phyloP scores from a whole-genome alignment of 352 stramenopile species.

The Phytophthora syringae region DNA sequence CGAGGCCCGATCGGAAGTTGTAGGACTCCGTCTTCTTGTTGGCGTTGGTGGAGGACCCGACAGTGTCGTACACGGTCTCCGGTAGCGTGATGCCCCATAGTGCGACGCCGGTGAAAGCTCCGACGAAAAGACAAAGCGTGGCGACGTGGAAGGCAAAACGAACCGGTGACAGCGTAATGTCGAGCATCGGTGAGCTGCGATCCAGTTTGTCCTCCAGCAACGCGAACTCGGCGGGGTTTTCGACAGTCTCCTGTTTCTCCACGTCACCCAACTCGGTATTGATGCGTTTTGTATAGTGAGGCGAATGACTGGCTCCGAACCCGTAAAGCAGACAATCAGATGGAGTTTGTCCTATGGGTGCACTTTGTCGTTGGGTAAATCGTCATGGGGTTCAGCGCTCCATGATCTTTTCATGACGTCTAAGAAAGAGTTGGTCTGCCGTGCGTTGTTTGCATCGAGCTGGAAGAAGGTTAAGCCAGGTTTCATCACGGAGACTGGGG shows the following conservation, averaged over 20 bases:
- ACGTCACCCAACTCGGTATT: background rate
- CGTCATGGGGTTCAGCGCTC: too few relatives aligned
- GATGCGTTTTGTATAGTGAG: constrained; percentile 20
- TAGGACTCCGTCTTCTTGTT: constrained; percentile 45
- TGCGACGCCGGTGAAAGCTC: constrained; percentile 42
- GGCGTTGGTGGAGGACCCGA: constrained; percentile 38
- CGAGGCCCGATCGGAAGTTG: constrained; percentile 53
- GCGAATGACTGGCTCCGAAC: too few relatives aligned
- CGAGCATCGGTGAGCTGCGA: constrained; percentile 19
- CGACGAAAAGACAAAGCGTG: constrained; percentile 29
- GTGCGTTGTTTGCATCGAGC: too few relatives aligned
- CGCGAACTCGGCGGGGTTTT: constrained; percentile 24
- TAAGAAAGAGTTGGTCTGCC: too few relatives aligned
- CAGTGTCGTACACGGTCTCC: constrained; percentile 45
- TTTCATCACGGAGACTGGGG: too few relatives aligned
- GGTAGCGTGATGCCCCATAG: constrained; percentile 36
- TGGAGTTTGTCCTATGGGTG: too few relatives aligned
- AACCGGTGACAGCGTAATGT: constrained; percentile 29
- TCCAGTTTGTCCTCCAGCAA: constrained; percentile 27
- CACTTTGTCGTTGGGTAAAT: too few relatives aligned
- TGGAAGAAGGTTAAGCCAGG: too few relatives aligned
- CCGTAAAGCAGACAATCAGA: too few relatives aligned
- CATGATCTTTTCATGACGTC: too few relatives aligned
- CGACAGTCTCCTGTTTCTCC: constrained; percentile 16
- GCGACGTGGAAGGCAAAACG: constrained; percentile 39